Evolutionary conservation across 2,329 filamentous ascomycete genomes (phyloP).

Genomic region (Hypoxylon sp.): DNA sequence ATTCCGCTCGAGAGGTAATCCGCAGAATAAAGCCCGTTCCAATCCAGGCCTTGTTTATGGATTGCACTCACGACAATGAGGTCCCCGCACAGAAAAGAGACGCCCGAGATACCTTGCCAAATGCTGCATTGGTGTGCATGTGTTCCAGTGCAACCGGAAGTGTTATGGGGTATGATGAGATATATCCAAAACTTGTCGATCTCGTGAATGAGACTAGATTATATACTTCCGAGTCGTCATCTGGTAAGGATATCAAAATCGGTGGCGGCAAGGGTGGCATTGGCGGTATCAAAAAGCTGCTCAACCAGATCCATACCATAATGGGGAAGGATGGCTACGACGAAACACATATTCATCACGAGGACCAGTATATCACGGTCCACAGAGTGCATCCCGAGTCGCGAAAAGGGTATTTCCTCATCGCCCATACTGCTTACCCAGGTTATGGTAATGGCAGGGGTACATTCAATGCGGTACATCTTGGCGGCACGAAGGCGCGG

Average conservation of each 20-base stretch:
- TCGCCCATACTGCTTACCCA: slow-evolving; percentile 95
- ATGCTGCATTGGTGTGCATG: slow-evolving; percentile 94
- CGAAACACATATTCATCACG: slow-evolving; percentile 96
- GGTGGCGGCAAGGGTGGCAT: slow-evolving; percentile 84
- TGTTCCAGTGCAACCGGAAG: slow-evolving; percentile 94
- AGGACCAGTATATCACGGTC: slow-evolving; percentile 94
- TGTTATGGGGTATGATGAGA: slow-evolving; percentile 97
- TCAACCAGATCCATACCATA: slow-evolving; percentile 92
- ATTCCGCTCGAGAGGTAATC: slow-evolving; percentile 69
- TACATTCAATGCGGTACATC: slow-evolving; percentile 78
- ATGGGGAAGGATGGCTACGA: slow-evolving; percentile 97
- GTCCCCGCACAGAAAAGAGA: slow-evolving; percentile 94
- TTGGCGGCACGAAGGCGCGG: slow-evolving; percentile 84
- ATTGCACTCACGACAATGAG: slow-evolving; percentile 99
- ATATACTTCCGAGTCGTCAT: slow-evolving; percentile 82
- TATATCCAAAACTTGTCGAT: slow-evolving; percentile 93
- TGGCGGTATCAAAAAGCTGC: slow-evolving; percentile 86
- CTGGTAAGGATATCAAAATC: slow-evolving; percentile 64
- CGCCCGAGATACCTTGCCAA: slow-evolving; percentile 91
- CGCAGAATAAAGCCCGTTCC: slow-evolving; percentile 86
- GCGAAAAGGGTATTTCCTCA: slow-evolving; percentile 91
- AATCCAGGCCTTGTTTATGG: slow-evolving; percentile 96
- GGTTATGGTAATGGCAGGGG: slow-evolving; percentile 88
- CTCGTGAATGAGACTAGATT: slow-evolving; percentile 87
- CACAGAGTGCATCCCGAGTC: slow-evolving; percentile 93